Conservation (phyloP, 78 protist genomes). For the Isochrysis galbana region DNA sequence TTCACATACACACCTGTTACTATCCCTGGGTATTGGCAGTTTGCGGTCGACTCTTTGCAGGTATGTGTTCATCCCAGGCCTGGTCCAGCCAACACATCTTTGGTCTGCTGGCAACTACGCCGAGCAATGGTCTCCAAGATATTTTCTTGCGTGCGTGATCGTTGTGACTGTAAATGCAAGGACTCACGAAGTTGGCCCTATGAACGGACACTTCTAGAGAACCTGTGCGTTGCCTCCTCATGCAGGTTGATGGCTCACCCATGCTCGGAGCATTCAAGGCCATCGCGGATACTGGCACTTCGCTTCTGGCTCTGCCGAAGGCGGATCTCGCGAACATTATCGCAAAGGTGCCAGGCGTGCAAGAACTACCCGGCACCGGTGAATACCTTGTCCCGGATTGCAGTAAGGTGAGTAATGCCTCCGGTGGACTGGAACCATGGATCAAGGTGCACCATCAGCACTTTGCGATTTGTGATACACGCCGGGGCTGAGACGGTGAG, state of each 20-base stretch:
- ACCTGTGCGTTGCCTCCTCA: too few relatives aligned
- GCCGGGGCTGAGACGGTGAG: too few relatives aligned
- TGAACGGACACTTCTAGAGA: too few relatives aligned
- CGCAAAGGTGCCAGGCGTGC: background rate
- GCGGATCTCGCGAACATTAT: background rate
- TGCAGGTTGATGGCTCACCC: background rate
- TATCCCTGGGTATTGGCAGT: constrained; percentile 78
- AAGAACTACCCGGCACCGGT: background rate
- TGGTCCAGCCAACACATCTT: background rate
- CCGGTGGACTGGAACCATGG: too few relatives aligned
- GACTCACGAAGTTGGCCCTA: background rate
- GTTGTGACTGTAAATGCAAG: too few relatives aligned
- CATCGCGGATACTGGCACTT: constrained; percentile 95
- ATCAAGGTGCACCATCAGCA: too few relatives aligned
- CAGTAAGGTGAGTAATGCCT: too few relatives aligned
- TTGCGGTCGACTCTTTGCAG: constrained; percentile 14
- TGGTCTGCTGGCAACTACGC: too few relatives aligned
- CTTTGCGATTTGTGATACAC: too few relatives aligned
- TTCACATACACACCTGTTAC: constrained; percentile 78
- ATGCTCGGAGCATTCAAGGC: constrained; percentile 50
- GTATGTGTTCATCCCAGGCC: background rate
- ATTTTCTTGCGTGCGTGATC: background rate
- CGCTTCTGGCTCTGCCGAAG: constrained; percentile 89
- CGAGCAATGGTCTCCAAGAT: background rate
- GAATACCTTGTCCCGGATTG: too few relatives aligned